Percentiles rank a stretch among this genome's conserved stretches.
These are phyloP conservation scores for Colletotrichum orchidophilum DNA, from an alignment of 2,329 filamentous ascomycete genomes.

Conservation along the genomic window DNA sequence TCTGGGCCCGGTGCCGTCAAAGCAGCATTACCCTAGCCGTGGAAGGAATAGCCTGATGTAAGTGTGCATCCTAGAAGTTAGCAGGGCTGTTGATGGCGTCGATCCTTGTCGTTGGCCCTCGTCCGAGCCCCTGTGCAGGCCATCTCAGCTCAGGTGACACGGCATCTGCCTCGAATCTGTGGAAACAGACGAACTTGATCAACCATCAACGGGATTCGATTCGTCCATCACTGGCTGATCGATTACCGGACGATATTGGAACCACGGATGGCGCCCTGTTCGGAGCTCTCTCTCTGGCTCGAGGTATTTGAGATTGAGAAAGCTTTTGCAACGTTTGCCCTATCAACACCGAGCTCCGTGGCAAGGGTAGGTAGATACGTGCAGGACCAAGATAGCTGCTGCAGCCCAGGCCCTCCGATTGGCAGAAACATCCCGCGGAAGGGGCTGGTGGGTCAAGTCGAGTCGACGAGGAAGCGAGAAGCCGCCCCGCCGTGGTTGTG, in stretches of 20 bases:
- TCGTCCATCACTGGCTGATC: not conserved
- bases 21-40: conserved; percentile 18
- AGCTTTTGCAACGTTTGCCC: conserved; percentile 10
- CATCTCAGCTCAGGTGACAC: conserved; percentile 30
- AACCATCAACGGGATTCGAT: conserved; percentile 11
- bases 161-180: conserved; percentile 28
- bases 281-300: not conserved
- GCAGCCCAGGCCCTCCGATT: conserved; percentile 13
- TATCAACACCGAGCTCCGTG: conserved; percentile 5
- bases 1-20: conserved; percentile 6
- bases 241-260: not conserved
- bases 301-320: conserved; percentile 1
- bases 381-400: conserved; percentile 22
- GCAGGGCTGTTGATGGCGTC: not conserved
- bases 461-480: not conserved
- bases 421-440: conserved; percentile 29
- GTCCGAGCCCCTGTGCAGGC: conserved; percentile 15
- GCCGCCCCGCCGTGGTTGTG: not conserved
- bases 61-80: conserved; percentile 19
- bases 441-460: not conserved
- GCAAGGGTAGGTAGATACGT: conserved; percentile 20
- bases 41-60: conserved; percentile 20
- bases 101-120: conserved; percentile 16
- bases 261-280: conserved; percentile 8
- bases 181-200: conserved; percentile 33